Conservation (phyloP, 306 rosid genomes). For the Fagus crenata region DNA sequence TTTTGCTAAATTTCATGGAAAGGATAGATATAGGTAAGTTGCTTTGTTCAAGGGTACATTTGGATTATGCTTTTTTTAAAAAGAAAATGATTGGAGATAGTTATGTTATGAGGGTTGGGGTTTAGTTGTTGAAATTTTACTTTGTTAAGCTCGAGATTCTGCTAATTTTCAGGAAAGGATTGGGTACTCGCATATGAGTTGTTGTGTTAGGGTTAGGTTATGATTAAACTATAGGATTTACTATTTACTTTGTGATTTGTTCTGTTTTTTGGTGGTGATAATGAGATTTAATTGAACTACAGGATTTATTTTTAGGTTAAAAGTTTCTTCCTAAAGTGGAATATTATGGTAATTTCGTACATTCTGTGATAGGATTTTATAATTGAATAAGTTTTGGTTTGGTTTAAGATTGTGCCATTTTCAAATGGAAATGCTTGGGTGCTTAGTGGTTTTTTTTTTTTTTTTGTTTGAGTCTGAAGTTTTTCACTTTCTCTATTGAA, state of each 20-base stretch:
- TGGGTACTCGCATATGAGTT: background rate
- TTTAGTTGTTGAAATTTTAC: background rate
- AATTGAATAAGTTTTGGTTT: background rate
- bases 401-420: background rate
- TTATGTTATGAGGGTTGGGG: background rate
- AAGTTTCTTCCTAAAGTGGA: background rate
- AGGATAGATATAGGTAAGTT: background rate
- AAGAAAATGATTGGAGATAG: background rate
- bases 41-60: background rate
- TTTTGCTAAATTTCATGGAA: background rate
- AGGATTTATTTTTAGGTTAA: background rate
- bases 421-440: background rate
- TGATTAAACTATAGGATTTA: background rate
- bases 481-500: conserved; percentile 32
- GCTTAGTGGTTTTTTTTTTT: background rate
- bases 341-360: background rate
- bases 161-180: background rate
- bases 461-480: conserved; percentile 12
- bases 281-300: background rate
- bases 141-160: background rate
- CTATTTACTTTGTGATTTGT: background rate
- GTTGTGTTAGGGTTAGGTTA: background rate
- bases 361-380: background rate
- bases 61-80: background rate
- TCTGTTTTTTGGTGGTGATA: background rate